phyloP scores from a whole-genome alignment of 495 filamentous ascomycete species.

The Cryomyces minteri region DNA sequence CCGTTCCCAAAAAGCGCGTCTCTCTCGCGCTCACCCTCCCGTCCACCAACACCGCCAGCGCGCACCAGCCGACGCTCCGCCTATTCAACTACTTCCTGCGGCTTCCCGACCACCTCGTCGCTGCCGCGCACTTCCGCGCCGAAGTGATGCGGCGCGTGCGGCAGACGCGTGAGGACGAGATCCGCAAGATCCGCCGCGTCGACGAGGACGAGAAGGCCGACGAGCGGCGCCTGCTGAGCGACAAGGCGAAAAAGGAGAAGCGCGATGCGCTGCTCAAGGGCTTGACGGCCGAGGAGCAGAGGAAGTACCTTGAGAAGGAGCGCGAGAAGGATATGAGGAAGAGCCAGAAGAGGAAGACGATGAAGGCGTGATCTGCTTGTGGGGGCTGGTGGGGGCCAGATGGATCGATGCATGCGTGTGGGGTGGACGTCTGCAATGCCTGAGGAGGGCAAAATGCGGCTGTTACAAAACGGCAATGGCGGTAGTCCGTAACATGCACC shows the following conservation, averaged over 20 bases:
- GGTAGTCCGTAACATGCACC: too few species aligned
- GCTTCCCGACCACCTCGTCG: constrained; percentile 61
- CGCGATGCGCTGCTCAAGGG: constrained; percentile 65
- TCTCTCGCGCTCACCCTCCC: constrained; percentile 58
- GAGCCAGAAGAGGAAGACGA: constrained; percentile 8
- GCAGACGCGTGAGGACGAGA: constrained; percentile 61
- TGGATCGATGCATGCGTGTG: too few species aligned
- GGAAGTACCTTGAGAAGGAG: constrained; percentile 88
- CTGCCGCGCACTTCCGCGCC: constrained; percentile 63
- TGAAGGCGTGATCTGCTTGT: neutral
- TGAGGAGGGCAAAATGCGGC: too few species aligned
- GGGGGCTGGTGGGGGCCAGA: too few species aligned
- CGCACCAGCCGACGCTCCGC: constrained; percentile 48
- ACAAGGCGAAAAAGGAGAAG: constrained; percentile 83
- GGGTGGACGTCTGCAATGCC: too few species aligned
- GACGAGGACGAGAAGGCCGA: constrained; percentile 91
- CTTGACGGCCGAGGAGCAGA: constrained; percentile 84
- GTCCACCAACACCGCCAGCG: constrained; percentile 29
- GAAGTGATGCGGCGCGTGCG: constrained; percentile 78
- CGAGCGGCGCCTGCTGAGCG: constrained; percentile 57
- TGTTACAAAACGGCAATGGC: too few species aligned
- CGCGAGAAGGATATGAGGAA: constrained; percentile 59
- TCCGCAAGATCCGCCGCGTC: constrained; percentile 56
- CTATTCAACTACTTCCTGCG: constrained; percentile 74
- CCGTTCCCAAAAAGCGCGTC: constrained; percentile 68